phyloP scores from a whole-genome alignment of 1,284 basidiomycete species.

The Pisolithus thermaeus region DNA sequence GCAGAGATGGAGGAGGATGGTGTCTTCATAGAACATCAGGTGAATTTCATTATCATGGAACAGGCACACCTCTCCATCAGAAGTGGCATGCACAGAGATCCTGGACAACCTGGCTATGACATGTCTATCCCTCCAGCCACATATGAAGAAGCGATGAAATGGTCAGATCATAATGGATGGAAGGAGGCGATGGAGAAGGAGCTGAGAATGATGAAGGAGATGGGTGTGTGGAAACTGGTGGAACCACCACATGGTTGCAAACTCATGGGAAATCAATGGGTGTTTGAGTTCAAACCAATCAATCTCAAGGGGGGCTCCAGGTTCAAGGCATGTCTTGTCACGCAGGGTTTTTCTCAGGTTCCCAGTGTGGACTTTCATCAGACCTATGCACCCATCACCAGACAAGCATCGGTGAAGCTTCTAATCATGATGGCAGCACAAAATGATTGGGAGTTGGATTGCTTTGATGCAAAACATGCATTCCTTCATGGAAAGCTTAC shows the following conservation, averaged over 20 bases:
- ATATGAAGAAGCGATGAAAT: too few relatives aligned
- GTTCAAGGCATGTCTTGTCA: neutral
- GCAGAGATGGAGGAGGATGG: neutral
- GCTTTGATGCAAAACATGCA: slow-evolving; percentile 5
- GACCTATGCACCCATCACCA: slow-evolving; percentile 22
- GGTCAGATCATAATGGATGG: neutral
- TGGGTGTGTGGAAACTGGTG: too few relatives aligned
- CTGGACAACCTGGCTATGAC: neutral
- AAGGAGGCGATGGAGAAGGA: slow-evolving; percentile 1
- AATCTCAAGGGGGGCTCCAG: neutral
- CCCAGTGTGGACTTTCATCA: too few relatives aligned
- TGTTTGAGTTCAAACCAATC: slow-evolving; percentile 1
- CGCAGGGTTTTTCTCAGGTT: neutral
- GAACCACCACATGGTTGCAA: too few relatives aligned
- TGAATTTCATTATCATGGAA: neutral
- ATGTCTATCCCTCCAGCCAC: neutral
- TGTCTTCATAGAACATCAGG: neutral
- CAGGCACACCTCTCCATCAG: neutral
- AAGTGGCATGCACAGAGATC: neutral
- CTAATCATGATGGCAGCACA: slow-evolving; percentile 4
- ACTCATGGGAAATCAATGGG: slow-evolving; percentile 1
- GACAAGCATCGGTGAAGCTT: slow-evolving; percentile 18
- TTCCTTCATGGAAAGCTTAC: slow-evolving; percentile 8
- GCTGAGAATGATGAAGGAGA: neutral
- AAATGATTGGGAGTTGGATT: slow-evolving; percentile 11